Evolutionary conservation across 768 basidiomycete species (phyloP), one percentile per base, ranked within the genome.

Genomic region (Kwoniella pini): DNA sequence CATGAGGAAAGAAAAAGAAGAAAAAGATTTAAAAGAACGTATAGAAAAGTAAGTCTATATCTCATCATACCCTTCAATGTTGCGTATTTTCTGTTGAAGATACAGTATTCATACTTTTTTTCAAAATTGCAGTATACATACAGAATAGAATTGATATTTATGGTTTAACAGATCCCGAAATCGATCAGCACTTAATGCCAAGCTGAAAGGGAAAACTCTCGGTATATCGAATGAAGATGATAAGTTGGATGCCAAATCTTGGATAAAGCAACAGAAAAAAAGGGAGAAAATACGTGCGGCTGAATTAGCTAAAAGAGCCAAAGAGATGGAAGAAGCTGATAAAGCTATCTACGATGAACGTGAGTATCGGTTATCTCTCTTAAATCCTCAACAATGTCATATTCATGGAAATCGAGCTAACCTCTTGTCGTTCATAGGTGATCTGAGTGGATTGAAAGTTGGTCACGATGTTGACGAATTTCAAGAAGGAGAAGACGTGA

Each of bases 391-490:
- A n/a, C n/a, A n/a, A n/a, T n/a, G n/a, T n/a, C n/a, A n/a, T n/a
- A n/a, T n/a, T n/a, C n/a, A n/a, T n/a, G n/a, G n/a, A n/a, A n/a
- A n/a, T n/a, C n/a, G n/a, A n/a, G n/a, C n/a, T n/a, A n/a, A n/a
- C n/a, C n/a, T n/a, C n/a, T n/a, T n/a, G n/a, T n/a, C n/a, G 53
- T n/a, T n/a, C 38, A 39, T 71, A 94, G 91, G 87, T 81, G 92
- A 96, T 81, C 85, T 98, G 68, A 85, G 83, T 63, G 96, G 96
- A 45, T 81, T 99, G 64, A 97, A 96, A 84, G 96, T 98, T 78
- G 87, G 84, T 82, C 96, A 98, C 81, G 92, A 90, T 82, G 87
- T 94, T 67, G 88, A 93, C 60, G 89, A 84, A 68, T 83, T 99
- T 80, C 89, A 87, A 64, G 93, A 95, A 80, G 94, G 95, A 69